Conservation (phyloP, 495 filamentous ascomycete genomes). For the Bryoglossum gracile region DNA sequence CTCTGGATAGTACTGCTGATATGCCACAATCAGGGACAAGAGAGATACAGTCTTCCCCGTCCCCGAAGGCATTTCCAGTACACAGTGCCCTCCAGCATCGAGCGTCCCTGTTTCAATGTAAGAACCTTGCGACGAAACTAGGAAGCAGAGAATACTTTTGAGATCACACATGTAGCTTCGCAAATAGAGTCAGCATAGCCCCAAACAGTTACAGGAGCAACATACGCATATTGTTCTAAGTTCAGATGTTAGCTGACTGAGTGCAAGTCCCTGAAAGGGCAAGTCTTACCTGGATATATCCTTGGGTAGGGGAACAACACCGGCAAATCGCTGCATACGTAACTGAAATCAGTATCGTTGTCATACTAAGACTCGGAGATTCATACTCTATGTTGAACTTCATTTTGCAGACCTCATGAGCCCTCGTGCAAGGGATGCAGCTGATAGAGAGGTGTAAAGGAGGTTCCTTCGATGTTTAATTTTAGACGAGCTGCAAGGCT, state of each 20-base stretch:
- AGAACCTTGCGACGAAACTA: neutral
- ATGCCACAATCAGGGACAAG: constrained; percentile 90
- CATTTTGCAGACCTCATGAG: constrained; percentile 64
- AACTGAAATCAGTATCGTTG: neutral
- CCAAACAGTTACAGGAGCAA: constrained; percentile 3
- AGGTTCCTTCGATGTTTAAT: too few species aligned
- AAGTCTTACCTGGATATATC: constrained; percentile 71
- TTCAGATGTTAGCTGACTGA: neutral
- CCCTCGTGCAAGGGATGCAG: too few species aligned
- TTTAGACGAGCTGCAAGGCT: neutral
- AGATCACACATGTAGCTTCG: constrained; percentile 92
- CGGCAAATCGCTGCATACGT: constrained; percentile 62
- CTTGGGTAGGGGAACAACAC: constrained; percentile 95
- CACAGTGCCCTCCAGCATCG: constrained; percentile 89
- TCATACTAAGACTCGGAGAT: too few species aligned
- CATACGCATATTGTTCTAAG: constrained; percentile 81
- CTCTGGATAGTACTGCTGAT: constrained; percentile 85
- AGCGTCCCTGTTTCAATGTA: constrained; percentile 56
- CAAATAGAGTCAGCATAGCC: constrained; percentile 1
- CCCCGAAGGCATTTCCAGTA: constrained; percentile 99
- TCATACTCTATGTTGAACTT: constrained; percentile 92
- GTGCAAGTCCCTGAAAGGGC: neutral
- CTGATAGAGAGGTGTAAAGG: too few species aligned
- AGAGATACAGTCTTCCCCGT: constrained; percentile 97
- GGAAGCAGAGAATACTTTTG: constrained; percentile 52